Percentiles rank a stretch among this genome's conserved stretches.
Conservation (phyloP, 2,329 filamentous ascomycete species). For the Penicillium sp. region DNA sequence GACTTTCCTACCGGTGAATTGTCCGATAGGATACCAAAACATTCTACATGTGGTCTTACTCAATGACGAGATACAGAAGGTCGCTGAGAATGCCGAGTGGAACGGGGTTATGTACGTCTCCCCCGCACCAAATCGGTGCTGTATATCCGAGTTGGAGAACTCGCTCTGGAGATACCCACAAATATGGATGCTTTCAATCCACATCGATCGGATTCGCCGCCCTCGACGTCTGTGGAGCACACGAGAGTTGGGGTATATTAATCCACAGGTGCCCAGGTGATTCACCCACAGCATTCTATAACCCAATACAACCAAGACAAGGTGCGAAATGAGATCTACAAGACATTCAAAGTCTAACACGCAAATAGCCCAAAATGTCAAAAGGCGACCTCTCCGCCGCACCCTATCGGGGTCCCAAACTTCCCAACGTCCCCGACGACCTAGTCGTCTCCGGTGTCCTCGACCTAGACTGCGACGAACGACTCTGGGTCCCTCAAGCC, state of each 20-base stretch:
- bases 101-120: not conserved
- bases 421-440: not conserved
- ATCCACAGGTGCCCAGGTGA: not conserved
- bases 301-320: not conserved
- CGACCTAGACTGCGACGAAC: not conserved
- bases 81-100: not conserved
- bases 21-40: too few species aligned
- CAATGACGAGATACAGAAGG: too few species aligned
- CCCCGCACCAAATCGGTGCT: not conserved
- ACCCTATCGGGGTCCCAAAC: not conserved
- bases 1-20: too few species aligned
- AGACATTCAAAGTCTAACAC: not conserved
- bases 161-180: not conserved
- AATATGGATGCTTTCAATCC: not conserved
- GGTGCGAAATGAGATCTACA: not conserved
- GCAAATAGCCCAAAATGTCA: not conserved
- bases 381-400: not conserved
- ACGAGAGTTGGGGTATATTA: not conserved
- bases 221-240: not conserved
- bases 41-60: too few species aligned
- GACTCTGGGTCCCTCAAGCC: not conserved
- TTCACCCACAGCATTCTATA: not conserved
- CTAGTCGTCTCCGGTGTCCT: not conserved
- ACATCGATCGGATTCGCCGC: not conserved
- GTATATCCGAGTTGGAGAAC: not conserved